Base-by-base conservation (phyloP, 2,329 filamentous ascomycete genomes). In the Talaromyces funiculosus region DNA sequence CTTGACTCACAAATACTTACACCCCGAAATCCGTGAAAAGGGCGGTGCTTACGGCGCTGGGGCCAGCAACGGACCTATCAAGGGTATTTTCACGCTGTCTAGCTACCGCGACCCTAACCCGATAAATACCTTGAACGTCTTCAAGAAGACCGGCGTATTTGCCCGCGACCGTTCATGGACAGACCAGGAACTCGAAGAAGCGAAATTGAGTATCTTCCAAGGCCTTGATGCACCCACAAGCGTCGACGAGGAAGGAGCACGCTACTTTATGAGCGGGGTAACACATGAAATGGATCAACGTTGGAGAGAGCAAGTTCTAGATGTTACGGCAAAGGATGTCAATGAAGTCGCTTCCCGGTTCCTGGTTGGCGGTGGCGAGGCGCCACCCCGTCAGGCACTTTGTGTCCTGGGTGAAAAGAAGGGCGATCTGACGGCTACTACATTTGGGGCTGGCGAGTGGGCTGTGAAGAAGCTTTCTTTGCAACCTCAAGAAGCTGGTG, bases 41-140 rank as follows among this genome's bases (percentile, higher is more conserved):
- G 94, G 94, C 33, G 94, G 94, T 38, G 94, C 94, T 0, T 99
- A 99, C 67, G 94, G 94, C 47, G 94, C 91, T 22, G 92, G 92
- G 14, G 93, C 94, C 1, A 93, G 91, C 72, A 88, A 89, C 47
- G 86, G 87, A 24, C 85, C 89, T 0, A 78, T 96, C 7, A 88
- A 90, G 66, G 93, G 92, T 24, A 75, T 96, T 1, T 97, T 99
- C 67, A 91, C 91, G 16, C 95, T 97, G 78, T 97, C 96, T 78
- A 93, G 90, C 47, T 99, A 99, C 81, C 90, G 94, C 56, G 94
- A 99, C 72, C 94, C 94, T 2, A 97, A 97, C 72, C 93, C 94
- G 0, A 81, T 88, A 64, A 97, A 96, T 75, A 93, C 91, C 0
- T 79, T 97, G 65, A 85, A 84, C 60, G 90, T 97, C 62, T 96